These are phyloP conservation scores for Phytophthora capsici DNA, from an alignment of 352 stramenopile species.

Conservation along the genomic window DNA sequence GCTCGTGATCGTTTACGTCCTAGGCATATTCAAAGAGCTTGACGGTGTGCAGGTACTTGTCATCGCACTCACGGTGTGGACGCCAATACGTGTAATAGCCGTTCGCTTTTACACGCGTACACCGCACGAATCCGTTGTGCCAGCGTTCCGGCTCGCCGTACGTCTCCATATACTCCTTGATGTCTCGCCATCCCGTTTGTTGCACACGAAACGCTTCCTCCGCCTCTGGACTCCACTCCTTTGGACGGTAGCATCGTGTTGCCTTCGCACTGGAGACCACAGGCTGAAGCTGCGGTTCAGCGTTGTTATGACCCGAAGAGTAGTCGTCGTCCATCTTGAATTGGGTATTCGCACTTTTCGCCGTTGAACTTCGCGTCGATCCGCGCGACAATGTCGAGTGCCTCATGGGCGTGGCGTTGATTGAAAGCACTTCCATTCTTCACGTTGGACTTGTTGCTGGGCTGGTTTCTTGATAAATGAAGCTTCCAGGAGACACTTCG, in stretches of 20 bases:
- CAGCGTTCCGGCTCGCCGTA: slow-evolving; percentile 78
- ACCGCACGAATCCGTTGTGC: slow-evolving; percentile 79
- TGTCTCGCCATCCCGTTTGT: slow-evolving; percentile 73
- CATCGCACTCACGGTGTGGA: slow-evolving; percentile 73
- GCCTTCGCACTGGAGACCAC: slow-evolving; percentile 62
- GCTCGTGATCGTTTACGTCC: not conserved
- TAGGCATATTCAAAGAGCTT: slow-evolving; percentile 83
- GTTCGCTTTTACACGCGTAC: slow-evolving; percentile 83
- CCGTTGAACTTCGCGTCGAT: slow-evolving; percentile 27
- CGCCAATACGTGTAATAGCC: slow-evolving; percentile 88
- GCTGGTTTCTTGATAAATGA: slow-evolving; percentile 8
- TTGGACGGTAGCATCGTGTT: slow-evolving; percentile 65
- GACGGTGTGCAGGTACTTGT: slow-evolving; percentile 83
- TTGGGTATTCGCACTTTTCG: slow-evolving; percentile 31
- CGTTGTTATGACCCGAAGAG: slow-evolving; percentile 32
- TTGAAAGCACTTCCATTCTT: slow-evolving; percentile 43
- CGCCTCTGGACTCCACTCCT: slow-evolving; percentile 71
- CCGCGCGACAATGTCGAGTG: slow-evolving; percentile 47
- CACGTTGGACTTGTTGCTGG: not conserved
- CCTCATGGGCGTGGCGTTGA: slow-evolving; percentile 41
- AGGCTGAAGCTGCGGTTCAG: slow-evolving; percentile 31
- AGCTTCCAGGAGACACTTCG: not conserved
- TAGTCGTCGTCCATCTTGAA: slow-evolving; percentile 70
- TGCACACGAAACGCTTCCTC: slow-evolving; percentile 83
- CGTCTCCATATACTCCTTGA: slow-evolving; percentile 84